Evolutionary conservation across 805 yeast species (phyloP), one percentile per base, ranked within the genome.

Genomic region (Hermanozyma aechmeae): DNA sequence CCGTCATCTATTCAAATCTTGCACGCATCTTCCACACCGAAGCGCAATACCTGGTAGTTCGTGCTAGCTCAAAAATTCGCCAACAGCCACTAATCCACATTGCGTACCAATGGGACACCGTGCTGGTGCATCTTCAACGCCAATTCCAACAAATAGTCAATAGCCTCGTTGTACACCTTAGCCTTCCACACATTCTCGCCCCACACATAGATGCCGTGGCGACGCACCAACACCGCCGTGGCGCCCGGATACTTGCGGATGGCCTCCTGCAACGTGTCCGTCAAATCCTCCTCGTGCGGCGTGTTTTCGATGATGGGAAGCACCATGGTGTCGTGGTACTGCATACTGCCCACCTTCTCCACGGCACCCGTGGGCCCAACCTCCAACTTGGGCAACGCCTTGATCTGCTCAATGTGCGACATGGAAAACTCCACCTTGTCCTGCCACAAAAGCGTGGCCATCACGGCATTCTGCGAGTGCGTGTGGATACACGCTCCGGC

Each of bases 141-240:
- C 40, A 87, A 54, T 38, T 83, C 95, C 45, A 89, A 61, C 37
- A 89, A 57, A 50, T 87, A 89, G 47, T 89, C 96, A 35, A 89
- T 74, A 12, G 96, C 94, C 55, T 89, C 97, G 50, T 86, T 86
- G 51, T 81, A 80, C 10, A 89, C 71, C 56, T 89, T 89, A 27
- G 96, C 96, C 56, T 87, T 85, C 82, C 93, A 81, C 9, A 84
- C 82, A 15, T 70, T 74, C 43, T 79, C 84, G 15, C 96, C 96
- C 96, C 96, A 89, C n/a, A 86, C 95, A 50, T 79, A 89, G 25
- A 89, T 78, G 1, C 97, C 97, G 48, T 89, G 97, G 46, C 96
- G 68, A 53, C 95, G 72, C 5, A 89, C 96, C 30, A 89, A 61
- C 1, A 89, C 85, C 0, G 96, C 96, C 3, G 86, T 73, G 3